Evolutionary conservation across 129 eudicot species (phyloP).

Genomic region (sunflower (Helianthus annuus)): HanXRQr2.0-SUNRISE NC_035438.2:308917-309416

Average conservation of each 20-base stretch:
- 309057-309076: background rate
- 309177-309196: slow-evolving; percentile 75
- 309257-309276: background rate
- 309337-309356: background rate
- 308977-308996: slow-evolving; percentile 77
- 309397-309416: background rate
- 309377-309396: background rate
- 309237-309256: slow-evolving; percentile 70
- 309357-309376: background rate
- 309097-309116: slow-evolving; percentile 44
- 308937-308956: slow-evolving; percentile 38
- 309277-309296: no score
- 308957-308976: slow-evolving; percentile 56
- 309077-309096: background rate
- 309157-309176: slow-evolving; percentile 78
- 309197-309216: slow-evolving; percentile 82
- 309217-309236: slow-evolving; percentile 79
- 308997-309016: slow-evolving; percentile 72
- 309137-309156: slow-evolving; percentile 95
- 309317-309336: background rate
- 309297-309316: no score
- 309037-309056: background rate
- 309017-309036: slow-evolving; percentile 64
- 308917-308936: slow-evolving; percentile 53
- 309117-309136: slow-evolving; percentile 88